These are phyloP conservation scores for Mallotus repandus DNA, from an alignment of 441 rosid genomes.

Conservation along the genomic window DNA sequence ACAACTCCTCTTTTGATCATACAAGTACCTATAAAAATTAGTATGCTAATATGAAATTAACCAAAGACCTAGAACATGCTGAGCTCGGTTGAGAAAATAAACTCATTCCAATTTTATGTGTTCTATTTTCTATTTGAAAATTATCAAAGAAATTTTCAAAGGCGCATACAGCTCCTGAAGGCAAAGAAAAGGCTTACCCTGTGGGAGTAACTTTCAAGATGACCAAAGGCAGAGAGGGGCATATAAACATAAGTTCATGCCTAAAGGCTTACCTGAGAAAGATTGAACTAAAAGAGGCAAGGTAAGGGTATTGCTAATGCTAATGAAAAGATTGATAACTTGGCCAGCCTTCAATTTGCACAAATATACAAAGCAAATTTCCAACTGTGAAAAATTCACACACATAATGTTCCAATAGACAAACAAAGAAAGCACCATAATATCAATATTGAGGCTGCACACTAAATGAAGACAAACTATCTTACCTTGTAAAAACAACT, in stretches of 20 bases:
- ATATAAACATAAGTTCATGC: neutral
- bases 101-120: no score
- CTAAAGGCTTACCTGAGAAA: neutral
- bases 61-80: no score
- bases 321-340: neutral
- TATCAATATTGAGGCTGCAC: neutral
- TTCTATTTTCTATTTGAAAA: neutral
- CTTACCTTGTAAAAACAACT: slow-evolving; percentile 97
- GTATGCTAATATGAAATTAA: no score
- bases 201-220: neutral
- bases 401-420: slow-evolving; percentile 8
- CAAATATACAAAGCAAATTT: neutral
- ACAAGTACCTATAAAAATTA: neutral
- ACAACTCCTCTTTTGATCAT: neutral
- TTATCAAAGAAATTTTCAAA: neutral
- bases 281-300: neutral
- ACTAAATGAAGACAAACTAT: neutral
- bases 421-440: neutral
- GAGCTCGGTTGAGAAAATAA: no score
- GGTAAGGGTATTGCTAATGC: neutral
- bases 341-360: slow-evolving; percentile 1
- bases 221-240: neutral
- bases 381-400: neutral
- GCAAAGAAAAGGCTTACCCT: neutral
- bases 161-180: neutral